Conservation (phyloP, 257 asterid genomes). For the Solanum boliviense region DNA sequence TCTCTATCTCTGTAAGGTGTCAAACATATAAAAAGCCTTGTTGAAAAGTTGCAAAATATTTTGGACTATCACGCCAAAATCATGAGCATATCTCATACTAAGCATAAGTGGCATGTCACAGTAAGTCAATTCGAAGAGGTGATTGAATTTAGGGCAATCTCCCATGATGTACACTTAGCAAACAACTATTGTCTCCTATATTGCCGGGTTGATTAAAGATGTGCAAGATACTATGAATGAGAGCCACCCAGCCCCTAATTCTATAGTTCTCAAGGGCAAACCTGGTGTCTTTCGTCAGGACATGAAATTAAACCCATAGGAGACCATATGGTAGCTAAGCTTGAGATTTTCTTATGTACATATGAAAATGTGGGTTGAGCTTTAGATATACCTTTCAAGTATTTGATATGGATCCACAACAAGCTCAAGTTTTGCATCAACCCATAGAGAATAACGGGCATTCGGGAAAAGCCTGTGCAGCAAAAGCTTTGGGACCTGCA, state of each 20-base stretch:
- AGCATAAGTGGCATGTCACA: neutral
- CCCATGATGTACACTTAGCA: neutral
- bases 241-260: neutral
- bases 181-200: neutral
- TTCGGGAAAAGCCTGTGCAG: constrained; percentile 83
- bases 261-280: neutral
- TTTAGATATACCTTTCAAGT: constrained; percentile 62
- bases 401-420: constrained; percentile 83
- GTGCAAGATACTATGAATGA: neutral
- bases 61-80: neutral
- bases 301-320: neutral
- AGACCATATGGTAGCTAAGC: neutral
- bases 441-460: constrained; percentile 81
- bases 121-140: neutral
- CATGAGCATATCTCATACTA: neutral
- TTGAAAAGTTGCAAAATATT: neutral
- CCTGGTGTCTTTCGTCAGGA: neutral
- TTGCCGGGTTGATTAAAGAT: neutral
- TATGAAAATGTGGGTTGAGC: neutral
- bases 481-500: constrained; percentile 83
- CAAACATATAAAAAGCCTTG: neutral
- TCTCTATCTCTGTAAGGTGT: neutral
- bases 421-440: constrained; percentile 91
- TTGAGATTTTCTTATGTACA: neutral
- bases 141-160: neutral